These are phyloP conservation scores for Diaporthe nobilis DNA, from an alignment of 2,329 filamentous ascomycete genomes.

Conservation along the genomic window DNA sequence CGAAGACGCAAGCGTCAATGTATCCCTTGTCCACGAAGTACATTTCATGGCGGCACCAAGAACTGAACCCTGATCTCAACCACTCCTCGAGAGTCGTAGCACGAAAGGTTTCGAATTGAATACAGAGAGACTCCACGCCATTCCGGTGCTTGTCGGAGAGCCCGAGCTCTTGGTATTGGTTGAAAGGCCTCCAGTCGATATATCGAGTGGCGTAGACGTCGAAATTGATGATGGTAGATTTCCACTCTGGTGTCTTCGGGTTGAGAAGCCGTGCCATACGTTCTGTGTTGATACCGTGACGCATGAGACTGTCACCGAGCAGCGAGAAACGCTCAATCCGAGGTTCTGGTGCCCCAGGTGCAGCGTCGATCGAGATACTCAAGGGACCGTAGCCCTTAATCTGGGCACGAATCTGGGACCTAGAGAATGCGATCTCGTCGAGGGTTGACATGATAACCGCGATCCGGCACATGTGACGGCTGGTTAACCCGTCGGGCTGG, in stretches of 20 bases:
- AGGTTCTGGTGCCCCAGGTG: neutral
- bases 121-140: too few species aligned
- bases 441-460: neutral
- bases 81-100: too few species aligned
- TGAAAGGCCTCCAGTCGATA: neutral
- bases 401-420: neutral
- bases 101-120: too few species aligned
- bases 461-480: neutral
- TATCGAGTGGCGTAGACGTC: neutral
- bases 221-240: too few species aligned
- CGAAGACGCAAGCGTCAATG: too few species aligned
- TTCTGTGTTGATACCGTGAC: neutral
- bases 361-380: neutral
- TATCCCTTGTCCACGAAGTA: too few species aligned
- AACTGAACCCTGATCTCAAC: too few species aligned
- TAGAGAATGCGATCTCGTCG: neutral
- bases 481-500: too few species aligned
- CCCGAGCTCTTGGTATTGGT: too few species aligned
- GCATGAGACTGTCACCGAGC: neutral
- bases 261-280: neutral
- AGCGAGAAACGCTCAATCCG: neutral
- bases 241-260: too few species aligned
- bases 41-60: too few species aligned
- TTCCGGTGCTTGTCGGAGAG: too few species aligned
- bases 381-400: accelerated